Evolutionary conservation across 371 early-diverging fungal species (phyloP).

Genomic region (Circinella umbellata): DNA sequence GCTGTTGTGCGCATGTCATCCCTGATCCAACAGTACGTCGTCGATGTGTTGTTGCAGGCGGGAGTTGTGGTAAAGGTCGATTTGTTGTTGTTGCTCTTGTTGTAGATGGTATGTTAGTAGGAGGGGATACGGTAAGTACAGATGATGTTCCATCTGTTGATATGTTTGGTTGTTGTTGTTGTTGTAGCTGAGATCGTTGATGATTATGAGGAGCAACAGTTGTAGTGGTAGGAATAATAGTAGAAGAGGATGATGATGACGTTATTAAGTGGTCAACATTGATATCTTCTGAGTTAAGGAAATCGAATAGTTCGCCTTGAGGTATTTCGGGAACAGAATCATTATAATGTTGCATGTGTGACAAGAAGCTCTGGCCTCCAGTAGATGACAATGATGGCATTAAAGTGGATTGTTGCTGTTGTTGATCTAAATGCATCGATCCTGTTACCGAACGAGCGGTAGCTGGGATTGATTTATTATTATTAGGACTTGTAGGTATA

Average conservation of each 20-base stretch:
- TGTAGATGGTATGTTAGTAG: background rate
- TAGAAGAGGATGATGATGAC: background rate
- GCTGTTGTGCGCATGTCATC: slow-evolving; percentile 22
- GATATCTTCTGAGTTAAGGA: slow-evolving; percentile 21
- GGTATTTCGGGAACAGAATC: slow-evolving; percentile 19
- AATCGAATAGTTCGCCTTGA: slow-evolving; percentile 27
- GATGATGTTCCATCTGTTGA: background rate
- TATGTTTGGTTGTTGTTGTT: background rate
- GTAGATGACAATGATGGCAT: slow-evolving; percentile 8
- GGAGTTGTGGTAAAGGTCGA: background rate
- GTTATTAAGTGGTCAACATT: slow-evolving; percentile 24
- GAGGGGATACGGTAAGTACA: background rate
- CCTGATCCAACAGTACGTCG: slow-evolving; percentile 14
- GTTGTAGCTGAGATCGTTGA: background rate
- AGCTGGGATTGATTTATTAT: background rate
- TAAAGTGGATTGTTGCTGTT: background rate
- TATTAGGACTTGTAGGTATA: slow-evolving; percentile 22
- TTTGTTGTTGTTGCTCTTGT: background rate
- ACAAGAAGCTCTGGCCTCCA: slow-evolving; percentile 13
- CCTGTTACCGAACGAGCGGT: background rate
- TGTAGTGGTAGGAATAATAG: background rate
- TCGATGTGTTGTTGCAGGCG: background rate
- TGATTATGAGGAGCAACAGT: background rate
- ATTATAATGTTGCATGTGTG: slow-evolving; percentile 11
- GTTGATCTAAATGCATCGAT: background rate